Conservation (phyloP, 495 filamentous ascomycete genomes). For the Aspergillus nanangensis region DNA sequence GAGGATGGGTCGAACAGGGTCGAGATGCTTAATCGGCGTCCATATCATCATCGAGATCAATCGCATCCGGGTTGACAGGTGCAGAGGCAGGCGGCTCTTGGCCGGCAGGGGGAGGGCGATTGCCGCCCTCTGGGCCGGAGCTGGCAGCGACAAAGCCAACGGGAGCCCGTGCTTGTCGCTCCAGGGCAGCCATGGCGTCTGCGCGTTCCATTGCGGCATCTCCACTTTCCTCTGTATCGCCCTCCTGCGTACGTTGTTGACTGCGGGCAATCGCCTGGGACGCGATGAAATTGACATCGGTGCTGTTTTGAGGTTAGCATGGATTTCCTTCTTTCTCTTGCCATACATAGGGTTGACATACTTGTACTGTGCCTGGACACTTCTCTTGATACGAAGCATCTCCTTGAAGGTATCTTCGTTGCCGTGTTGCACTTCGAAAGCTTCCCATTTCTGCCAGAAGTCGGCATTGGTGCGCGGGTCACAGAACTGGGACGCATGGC, state of each 20-base stretch:
- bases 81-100: constrained; percentile 36
- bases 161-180: constrained; percentile 84
- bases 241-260: constrained; percentile 53
- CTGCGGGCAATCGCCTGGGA: constrained; percentile 86
- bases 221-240: constrained; percentile 35
- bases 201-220: constrained; percentile 51
- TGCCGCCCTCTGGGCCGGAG: constrained; percentile 72
- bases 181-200: constrained; percentile 89
- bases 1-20: background rate
- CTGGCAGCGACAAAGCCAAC: constrained; percentile 87
- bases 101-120: constrained; percentile 40
- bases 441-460: constrained; percentile 97
- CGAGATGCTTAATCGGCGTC: constrained; percentile 46
- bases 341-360: constrained; percentile 30
- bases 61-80: constrained; percentile 82
- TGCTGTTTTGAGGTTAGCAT: constrained; percentile 41
- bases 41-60: constrained; percentile 71
- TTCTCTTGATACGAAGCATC: constrained; percentile 96
- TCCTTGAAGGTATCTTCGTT: constrained; percentile 99
- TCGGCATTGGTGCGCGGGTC: constrained; percentile 83
- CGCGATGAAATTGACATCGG: constrained; percentile 97
- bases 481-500: constrained; percentile 94
- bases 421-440: constrained; percentile 93
- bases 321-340: constrained; percentile 1
- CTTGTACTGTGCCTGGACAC: constrained; percentile 96